Percentiles rank a stretch among this genome's conserved stretches.
phyloP scores from a whole-genome alignment of 177 flowering plant species.

The Vitis hybrid region DNA sequence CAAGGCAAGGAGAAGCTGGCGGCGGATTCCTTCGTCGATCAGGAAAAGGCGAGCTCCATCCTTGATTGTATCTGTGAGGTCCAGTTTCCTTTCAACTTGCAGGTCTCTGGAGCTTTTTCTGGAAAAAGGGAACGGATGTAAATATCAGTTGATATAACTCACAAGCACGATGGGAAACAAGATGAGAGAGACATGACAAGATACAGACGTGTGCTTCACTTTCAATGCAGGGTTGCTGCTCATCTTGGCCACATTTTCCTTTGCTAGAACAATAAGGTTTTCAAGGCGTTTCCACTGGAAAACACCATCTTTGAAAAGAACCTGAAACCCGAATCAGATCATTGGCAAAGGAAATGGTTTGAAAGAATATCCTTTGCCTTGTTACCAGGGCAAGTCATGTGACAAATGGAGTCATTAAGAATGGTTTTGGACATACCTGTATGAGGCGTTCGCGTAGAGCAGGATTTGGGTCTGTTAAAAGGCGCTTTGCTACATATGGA shows the following conservation, averaged over 20 bases:
- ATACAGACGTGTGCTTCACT: slow-evolving; percentile 54
- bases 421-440: slow-evolving; percentile 53
- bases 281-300: slow-evolving; percentile 99
- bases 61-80: slow-evolving; percentile 92
- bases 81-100: slow-evolving; percentile 60
- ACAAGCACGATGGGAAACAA: not conserved
- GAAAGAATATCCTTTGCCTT: not conserved
- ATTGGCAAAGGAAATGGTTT: not conserved
- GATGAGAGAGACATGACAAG: slow-evolving; percentile 3
- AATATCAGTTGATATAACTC: not conserved
- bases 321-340: slow-evolving; percentile 17
- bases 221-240: slow-evolving; percentile 88
- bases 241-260: slow-evolving; percentile 93
- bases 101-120: slow-evolving; percentile 49
- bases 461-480: slow-evolving; percentile 95
- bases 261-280: slow-evolving; percentile 86
- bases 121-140: slow-evolving; percentile 9
- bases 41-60: slow-evolving; percentile 94
- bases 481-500: slow-evolving; percentile 97
- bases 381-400: no score
- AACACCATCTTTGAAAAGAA: slow-evolving; percentile 83
- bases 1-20: slow-evolving; percentile 88
- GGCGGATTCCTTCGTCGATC: slow-evolving; percentile 80
- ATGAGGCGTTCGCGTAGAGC: slow-evolving; percentile 96
- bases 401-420: not conserved